phyloP scores from a whole-genome alignment of 768 basidiomycete species.

The Steccherinum ochraceum region DNA sequence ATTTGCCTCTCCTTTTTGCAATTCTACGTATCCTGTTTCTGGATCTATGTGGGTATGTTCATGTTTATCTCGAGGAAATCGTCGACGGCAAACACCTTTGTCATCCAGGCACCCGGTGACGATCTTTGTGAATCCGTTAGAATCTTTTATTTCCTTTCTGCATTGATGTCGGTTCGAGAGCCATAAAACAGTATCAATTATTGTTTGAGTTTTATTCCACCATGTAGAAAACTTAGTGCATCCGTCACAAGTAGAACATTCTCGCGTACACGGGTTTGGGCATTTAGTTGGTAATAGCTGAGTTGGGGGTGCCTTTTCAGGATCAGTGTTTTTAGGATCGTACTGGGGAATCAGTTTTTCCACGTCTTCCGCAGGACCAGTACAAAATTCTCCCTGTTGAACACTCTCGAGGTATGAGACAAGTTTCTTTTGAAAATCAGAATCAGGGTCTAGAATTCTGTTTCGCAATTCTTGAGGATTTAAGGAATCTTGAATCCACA shows the following conservation, averaged over 20 bases:
- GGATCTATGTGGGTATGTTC: slow-evolving; percentile 21
- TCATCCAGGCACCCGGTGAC: slow-evolving; percentile 2
- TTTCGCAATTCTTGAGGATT: slow-evolving; percentile 29
- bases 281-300: neutral
- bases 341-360: no score
- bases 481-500: slow-evolving; percentile 11
- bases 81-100: slow-evolving; percentile 21
- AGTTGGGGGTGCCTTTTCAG: no score
- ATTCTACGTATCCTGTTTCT: slow-evolving; percentile 21
- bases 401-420: slow-evolving; percentile 25
- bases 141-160: slow-evolving; percentile 14
- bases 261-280: neutral
- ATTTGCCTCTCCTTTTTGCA: slow-evolving; percentile 27
- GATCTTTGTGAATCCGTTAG: slow-evolving; percentile 18
- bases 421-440: slow-evolving; percentile 20
- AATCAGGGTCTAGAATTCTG: slow-evolving; percentile 15
- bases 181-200: slow-evolving; percentile 5
- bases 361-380: slow-evolving; percentile 5
- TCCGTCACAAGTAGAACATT: neutral
- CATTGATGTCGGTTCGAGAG: slow-evolving; percentile 5
- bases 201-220: neutral
- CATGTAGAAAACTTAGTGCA: neutral
- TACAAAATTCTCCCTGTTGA: slow-evolving; percentile 27
- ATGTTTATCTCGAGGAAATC: slow-evolving; percentile 28
- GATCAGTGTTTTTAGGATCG: no score